These are phyloP conservation scores for Daldinia sp. DNA, from an alignment of 2,329 filamentous ascomycete genomes.

Conservation along the genomic window DNA sequence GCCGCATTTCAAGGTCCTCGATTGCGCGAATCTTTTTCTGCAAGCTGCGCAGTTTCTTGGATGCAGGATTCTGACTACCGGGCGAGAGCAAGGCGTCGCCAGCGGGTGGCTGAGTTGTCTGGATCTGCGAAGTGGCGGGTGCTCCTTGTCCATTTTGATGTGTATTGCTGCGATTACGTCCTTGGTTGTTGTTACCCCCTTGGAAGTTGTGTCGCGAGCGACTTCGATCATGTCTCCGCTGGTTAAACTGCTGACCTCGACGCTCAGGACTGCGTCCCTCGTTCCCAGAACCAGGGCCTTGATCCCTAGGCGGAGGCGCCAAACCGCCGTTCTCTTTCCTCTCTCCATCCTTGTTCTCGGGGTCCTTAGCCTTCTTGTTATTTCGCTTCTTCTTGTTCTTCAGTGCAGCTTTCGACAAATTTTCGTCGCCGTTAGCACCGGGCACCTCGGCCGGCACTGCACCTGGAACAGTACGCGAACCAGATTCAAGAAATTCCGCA, in stretches of 20 bases:
- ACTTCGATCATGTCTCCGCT: slow-evolving; percentile 62
- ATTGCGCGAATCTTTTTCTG: slow-evolving; percentile 98
- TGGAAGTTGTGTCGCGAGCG: slow-evolving; percentile 65
- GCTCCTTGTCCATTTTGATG: slow-evolving; percentile 55
- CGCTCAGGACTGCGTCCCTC: slow-evolving; percentile 76
- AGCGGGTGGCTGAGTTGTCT: slow-evolving; percentile 56
- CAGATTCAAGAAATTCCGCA: slow-evolving; percentile 73
- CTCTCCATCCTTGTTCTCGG: slow-evolving; percentile 66
- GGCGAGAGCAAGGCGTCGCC: slow-evolving; percentile 59
- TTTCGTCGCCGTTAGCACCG: slow-evolving; percentile 74
- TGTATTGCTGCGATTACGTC: slow-evolving; percentile 65
- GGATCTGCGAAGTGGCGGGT: slow-evolving; percentile 47
- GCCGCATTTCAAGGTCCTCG: slow-evolving; percentile 97
- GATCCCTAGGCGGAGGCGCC: slow-evolving; percentile 60
- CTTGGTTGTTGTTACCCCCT: slow-evolving; percentile 57
- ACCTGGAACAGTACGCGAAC: slow-evolving; percentile 73
- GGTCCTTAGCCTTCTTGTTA: slow-evolving; percentile 87
- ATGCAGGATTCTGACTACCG: slow-evolving; percentile 74
- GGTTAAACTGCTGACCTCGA: slow-evolving; percentile 67
- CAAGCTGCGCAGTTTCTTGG: slow-evolving; percentile 93
- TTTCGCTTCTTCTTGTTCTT: slow-evolving; percentile 99
- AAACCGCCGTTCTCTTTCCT: slow-evolving; percentile 56
- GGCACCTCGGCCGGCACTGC: slow-evolving; percentile 74
- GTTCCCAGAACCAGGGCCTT: slow-evolving; percentile 59
- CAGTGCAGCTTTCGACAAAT: slow-evolving; percentile 82